Conservation (phyloP, 345 rosid species). For the Melaleuca quinquenervia region DNA sequence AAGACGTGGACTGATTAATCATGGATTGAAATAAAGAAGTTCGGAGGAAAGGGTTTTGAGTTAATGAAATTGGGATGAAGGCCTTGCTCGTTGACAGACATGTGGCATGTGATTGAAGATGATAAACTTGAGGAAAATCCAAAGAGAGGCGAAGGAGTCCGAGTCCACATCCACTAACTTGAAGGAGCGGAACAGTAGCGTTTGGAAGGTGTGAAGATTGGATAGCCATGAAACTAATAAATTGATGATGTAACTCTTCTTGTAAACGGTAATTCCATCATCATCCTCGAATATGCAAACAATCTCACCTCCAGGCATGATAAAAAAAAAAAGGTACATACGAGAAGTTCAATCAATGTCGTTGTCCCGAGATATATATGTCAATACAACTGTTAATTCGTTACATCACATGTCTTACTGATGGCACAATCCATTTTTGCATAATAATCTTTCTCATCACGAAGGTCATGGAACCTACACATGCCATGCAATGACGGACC, state of each 20-base stretch:
- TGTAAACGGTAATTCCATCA: background rate
- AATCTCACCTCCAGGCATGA: fast-evolving
- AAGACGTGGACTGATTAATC: no score
- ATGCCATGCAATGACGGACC: background rate
- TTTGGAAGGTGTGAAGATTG: no score
- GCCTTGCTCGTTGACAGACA: no score
- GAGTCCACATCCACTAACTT: no score
- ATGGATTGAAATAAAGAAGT: no score
- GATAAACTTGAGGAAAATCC: no score
- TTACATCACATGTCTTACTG: background rate
- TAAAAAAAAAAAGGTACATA: background rate
- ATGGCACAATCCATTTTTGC: background rate
- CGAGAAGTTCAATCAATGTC: background rate
- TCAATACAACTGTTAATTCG: background rate
- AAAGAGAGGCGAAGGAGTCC: no score
- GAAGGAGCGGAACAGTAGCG: no score
- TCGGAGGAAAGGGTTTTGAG: no score
- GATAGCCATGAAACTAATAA: background rate
- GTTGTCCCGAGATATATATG: fast-evolving
- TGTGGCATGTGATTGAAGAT: no score
- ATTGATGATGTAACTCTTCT: background rate
- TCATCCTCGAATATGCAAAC: background rate
- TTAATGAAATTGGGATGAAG: no score
- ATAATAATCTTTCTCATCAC: background rate
- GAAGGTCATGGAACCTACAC: background rate